Conservation (phyloP, 2,329 filamentous ascomycete species). For the Arthrobotrys pseudoclavata region DNA sequence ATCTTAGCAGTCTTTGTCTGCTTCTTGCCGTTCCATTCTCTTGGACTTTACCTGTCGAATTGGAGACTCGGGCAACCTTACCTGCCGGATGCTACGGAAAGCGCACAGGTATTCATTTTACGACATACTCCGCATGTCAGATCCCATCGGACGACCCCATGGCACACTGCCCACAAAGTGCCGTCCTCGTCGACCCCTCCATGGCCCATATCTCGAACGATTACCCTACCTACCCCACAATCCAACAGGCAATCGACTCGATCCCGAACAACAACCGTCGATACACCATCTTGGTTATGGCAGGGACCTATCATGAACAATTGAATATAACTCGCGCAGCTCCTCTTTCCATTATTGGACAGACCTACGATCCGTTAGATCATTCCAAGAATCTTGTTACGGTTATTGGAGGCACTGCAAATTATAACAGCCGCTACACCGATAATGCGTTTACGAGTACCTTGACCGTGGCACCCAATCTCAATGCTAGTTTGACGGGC, state of each 20-base stretch:
- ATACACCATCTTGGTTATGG: conserved; percentile 55
- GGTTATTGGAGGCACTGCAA: conserved; percentile 49
- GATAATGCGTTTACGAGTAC: conserved; percentile 50
- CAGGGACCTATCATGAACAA: conserved; percentile 47
- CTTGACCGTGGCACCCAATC: conserved; percentile 72
- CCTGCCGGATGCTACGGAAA: conserved; percentile 36
- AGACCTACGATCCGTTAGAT: conserved; percentile 52
- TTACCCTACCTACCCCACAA: conserved; percentile 53
- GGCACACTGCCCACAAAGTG: conserved; percentile 52
- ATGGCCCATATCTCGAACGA: conserved; percentile 51
- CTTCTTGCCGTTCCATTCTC: conserved; percentile 44
- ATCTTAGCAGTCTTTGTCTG: conserved; percentile 43
- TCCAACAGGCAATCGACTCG: conserved; percentile 53
- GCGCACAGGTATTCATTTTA: conserved; percentile 53
- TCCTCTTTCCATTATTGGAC: conserved; percentile 47
- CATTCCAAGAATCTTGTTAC: conserved; percentile 50
- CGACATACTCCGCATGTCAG: conserved; percentile 51
- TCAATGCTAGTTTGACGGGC: conserved; percentile 75
- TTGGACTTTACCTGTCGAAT: conserved; percentile 24
- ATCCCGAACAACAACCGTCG: conserved; percentile 38
- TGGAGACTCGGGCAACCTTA: conserved; percentile 28
- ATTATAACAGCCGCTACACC: conserved; percentile 38
- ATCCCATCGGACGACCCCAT: conserved; percentile 47
- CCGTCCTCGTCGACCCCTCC: conserved; percentile 48
- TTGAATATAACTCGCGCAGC: conserved; percentile 41